phyloP scores from a whole-genome alignment of 176 grass and related monocot species.

The Phyllostachys edulis region DNA sequence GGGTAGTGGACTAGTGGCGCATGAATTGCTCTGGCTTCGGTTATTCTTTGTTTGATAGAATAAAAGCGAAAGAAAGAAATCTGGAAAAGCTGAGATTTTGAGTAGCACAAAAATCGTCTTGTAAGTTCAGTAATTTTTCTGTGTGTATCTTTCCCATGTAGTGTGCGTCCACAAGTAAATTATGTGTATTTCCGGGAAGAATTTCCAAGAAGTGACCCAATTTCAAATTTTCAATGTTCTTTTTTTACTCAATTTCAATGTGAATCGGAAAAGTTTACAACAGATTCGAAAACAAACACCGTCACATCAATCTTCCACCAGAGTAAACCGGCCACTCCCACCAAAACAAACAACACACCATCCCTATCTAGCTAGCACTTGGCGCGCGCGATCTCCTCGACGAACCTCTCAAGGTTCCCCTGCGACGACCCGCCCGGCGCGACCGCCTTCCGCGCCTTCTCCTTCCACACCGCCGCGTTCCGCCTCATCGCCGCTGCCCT shows the following conservation, averaged over 20 bases:
- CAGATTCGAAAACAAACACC: not conserved
- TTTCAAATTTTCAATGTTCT: not conserved
- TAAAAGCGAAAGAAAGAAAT: too few relatives aligned
- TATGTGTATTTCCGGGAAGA: too few relatives aligned
- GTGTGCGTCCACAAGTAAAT: too few relatives aligned
- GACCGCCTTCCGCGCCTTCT: slow-evolving; percentile 27
- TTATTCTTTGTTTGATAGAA: too few relatives aligned
- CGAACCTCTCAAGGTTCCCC: slow-evolving; percentile 20
- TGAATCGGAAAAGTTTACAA: not conserved
- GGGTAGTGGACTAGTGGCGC: too few relatives aligned
- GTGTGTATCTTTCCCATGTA: too few relatives aligned
- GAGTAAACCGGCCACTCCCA: not conserved
- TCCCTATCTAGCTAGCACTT: not conserved
- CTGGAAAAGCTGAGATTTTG: too few relatives aligned
- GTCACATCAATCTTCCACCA: not conserved
- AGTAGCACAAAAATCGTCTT: too few relatives aligned
- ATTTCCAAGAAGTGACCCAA: too few relatives aligned
- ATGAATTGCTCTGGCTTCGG: too few relatives aligned
- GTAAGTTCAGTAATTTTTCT: too few relatives aligned
- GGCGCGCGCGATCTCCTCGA: not conserved
- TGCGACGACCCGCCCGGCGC: slow-evolving; percentile 26
- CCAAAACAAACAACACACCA: too few relatives aligned
- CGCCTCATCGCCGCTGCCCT: slow-evolving; percentile 29
- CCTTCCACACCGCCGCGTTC: slow-evolving; percentile 49
- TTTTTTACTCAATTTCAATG: not conserved